Evolutionary conservation across 2,329 filamentous ascomycete genomes (phyloP).

Genomic region (Capronia coronata): DNA sequence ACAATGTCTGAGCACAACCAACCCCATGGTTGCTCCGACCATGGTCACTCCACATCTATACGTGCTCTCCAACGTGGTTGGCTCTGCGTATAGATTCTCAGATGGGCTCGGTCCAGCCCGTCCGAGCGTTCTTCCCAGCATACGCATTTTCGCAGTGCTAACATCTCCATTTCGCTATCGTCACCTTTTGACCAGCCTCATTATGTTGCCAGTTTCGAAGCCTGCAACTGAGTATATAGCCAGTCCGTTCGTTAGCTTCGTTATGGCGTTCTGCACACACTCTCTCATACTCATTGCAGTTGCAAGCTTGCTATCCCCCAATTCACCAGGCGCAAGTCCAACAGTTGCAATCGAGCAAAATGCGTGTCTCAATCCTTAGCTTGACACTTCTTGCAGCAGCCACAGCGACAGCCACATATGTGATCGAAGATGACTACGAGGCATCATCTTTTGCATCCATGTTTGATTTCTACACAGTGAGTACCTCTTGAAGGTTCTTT

Average conservation of each 20-base stretch:
- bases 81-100: background rate
- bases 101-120: slow-evolving; percentile 1
- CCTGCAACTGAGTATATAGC: slow-evolving; percentile 13
- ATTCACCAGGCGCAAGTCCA: background rate
- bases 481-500: slow-evolving; percentile 16
- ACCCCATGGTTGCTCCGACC: slow-evolving; percentile 8
- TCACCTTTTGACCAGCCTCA: slow-evolving; percentile 16
- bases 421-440: slow-evolving; percentile 45
- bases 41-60: slow-evolving; percentile 21
- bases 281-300: background rate
- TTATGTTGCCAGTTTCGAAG: slow-evolving; percentile 1
- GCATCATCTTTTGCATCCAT: slow-evolving; percentile 45
- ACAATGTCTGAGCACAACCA: slow-evolving; percentile 10
- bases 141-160: slow-evolving; percentile 6
- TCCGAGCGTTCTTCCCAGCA: slow-evolving; percentile 10
- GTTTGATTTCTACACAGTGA: slow-evolving; percentile 48
- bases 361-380: slow-evolving; percentile 15
- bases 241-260: background rate
- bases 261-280: slow-evolving; percentile 12
- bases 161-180: background rate
- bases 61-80: slow-evolving; percentile 4
- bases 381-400: slow-evolving; percentile 11
- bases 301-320: background rate
- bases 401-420: slow-evolving; percentile 33
- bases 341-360: slow-evolving; percentile 7